Percentiles rank a stretch among this genome's conserved stretches.
Conservation (phyloP, 2,329 filamentous ascomycete genomes). For the Macrophomina tecta region DNA sequence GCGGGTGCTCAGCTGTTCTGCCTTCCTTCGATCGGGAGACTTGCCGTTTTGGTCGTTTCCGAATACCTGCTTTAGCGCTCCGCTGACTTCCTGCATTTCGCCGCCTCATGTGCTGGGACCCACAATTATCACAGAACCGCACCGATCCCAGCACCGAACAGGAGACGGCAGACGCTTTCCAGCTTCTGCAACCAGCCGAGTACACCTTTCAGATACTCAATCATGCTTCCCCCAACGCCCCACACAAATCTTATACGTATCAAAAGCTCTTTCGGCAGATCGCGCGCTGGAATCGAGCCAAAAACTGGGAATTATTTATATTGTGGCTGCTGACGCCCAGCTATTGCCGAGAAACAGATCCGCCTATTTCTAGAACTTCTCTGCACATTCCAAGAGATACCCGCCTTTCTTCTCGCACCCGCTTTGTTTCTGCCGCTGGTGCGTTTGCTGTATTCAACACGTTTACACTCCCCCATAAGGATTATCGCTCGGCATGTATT, state of each 20-base stretch:
- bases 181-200: neutral
- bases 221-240: neutral
- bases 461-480: neutral
- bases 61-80: neutral
- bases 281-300: neutral
- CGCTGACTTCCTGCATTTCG: conserved; percentile 2
- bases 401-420: neutral
- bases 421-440: neutral
- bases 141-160: neutral
- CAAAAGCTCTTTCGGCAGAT: neutral
- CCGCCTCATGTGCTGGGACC: neutral
- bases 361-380: neutral
- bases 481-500: neutral
- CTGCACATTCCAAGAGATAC: neutral
- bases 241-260: neutral
- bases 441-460: neutral
- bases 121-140: neutral
- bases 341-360: neutral
- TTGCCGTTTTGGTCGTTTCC: neutral
- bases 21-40: neutral
- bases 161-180: neutral
- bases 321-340: conserved; percentile 6
- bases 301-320: neutral
- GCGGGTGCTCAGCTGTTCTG: neutral
- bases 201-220: neutral